Evolutionary conservation across 805 yeast genomes (phyloP), one percentile per base, ranked within the genome.

Genomic region (Blastobotrys americana): DNA sequence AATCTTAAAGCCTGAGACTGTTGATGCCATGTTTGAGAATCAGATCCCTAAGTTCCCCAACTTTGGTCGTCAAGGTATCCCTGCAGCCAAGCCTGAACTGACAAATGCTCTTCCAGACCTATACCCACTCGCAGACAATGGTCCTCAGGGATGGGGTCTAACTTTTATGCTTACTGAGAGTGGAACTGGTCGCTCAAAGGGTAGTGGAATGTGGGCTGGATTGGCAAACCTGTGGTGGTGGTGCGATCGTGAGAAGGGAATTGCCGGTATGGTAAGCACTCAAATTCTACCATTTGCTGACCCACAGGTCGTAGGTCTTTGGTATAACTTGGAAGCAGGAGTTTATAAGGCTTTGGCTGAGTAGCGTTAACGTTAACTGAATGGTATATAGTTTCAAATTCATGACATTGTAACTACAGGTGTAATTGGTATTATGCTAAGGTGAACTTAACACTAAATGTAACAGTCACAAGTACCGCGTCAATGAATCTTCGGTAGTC

Each of bases 161-260:
- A 66, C 67, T 1, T 55, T 59, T 44, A 49, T 56, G 46, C 54
- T 52, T 34, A 51, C 57, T n/a, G 57, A 59, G 5, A 28, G 34
- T n/a, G 45, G 43, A 4, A 64, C 67, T 2, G 73, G 73, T 1
- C 53, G 72, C 37, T 64, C 67, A 9, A 51, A 51, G 2, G 63
- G 64, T 3, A 53, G 69, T 1, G 57, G 64, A 13, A 61, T 56
- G 47, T 71, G 75, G 75, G 57, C 63, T 17, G 75, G 75, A 1
- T 41, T 69, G 33, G 61, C 66, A 10, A 70, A 67, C 46, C 48
- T 64, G 17, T 67, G 46, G 53, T 71, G 57, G 51, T 71, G 73
- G 73, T 52, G 69, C 17, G 75, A 71, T 52, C 44, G 58, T 18
- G 57, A 61, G 27, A 67, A 62, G 40, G 66, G 63, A 9, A 52